A percentile compares a stretch with the other conserved stretches of the same genome.
Evolutionary conservation across 805 yeast species (phyloP).

Genomic region (Candida qinlingensis): DNA sequence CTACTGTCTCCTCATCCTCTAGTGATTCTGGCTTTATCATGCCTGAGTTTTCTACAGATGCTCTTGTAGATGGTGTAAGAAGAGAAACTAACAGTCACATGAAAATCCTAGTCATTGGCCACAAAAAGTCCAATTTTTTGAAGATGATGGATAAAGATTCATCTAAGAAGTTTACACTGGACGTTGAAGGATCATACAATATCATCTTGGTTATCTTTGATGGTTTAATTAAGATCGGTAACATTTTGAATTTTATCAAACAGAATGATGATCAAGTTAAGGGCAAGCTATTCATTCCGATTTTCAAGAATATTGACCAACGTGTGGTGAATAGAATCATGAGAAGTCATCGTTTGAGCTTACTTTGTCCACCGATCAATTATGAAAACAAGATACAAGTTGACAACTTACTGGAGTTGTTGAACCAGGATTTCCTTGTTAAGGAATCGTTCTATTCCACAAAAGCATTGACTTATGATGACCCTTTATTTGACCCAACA

Average conservation of each 20-base stretch:
- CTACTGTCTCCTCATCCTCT: background rate
- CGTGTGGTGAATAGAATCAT: conserved; percentile 18
- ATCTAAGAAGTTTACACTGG: conserved; percentile 18
- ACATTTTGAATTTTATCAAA: conserved; percentile 24
- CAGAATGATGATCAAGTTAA: conserved; percentile 2
- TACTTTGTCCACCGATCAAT: conserved; percentile 23
- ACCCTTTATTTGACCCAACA: background rate
- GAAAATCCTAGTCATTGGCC: conserved; percentile 24
- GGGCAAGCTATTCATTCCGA: conserved; percentile 20
- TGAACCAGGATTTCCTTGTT: conserved; percentile 16
- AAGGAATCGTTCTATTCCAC: conserved; percentile 3
- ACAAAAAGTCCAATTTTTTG: conserved; percentile 18
- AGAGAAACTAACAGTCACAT: background rate
- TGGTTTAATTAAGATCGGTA: conserved; percentile 26
- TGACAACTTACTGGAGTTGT: conserved; percentile 15
- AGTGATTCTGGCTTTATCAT: conserved; percentile 14
- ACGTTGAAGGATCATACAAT: conserved; percentile 12
- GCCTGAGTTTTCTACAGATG: conserved; percentile 14
- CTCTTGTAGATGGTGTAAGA: background rate
- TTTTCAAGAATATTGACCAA: conserved; percentile 21
- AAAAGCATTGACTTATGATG: background rate
- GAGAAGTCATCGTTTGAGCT: conserved; percentile 11
- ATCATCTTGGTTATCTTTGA: conserved; percentile 23
- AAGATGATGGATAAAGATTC: conserved; percentile 13
- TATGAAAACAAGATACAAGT: conserved; percentile 16